phyloP scores from a whole-genome alignment of 305 asterid genomes.

The Fraxinus velutina region DNA sequence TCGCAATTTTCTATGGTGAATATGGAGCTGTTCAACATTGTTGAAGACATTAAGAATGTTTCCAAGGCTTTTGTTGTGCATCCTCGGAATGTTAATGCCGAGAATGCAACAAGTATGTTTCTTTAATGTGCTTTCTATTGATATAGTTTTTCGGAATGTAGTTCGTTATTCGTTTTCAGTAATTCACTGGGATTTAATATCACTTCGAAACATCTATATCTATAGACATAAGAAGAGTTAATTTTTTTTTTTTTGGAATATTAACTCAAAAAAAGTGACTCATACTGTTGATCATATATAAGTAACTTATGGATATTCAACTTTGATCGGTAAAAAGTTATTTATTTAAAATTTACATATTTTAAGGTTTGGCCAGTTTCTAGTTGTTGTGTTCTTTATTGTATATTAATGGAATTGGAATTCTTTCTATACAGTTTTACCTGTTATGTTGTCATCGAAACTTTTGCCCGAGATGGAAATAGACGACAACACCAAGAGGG shows the following conservation, averaged over 20 bases:
- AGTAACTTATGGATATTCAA: neutral
- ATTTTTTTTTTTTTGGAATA: neutral
- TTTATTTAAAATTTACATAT: neutral
- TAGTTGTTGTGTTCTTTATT: constrained; percentile 9
- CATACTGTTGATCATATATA: neutral
- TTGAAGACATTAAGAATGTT: constrained; percentile 86
- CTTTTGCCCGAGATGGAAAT: constrained; percentile 93
- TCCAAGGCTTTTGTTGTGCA: constrained; percentile 94
- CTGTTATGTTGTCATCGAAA: constrained; percentile 95
- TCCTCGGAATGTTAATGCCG: constrained; percentile 92
- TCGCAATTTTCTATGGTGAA: constrained; percentile 97
- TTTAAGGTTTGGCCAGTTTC: neutral
- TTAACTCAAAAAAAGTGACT: neutral
- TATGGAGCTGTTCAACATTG: constrained; percentile 86
- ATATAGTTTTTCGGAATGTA: neutral
- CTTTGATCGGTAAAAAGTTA: neutral
- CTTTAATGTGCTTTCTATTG: constrained; percentile 5
- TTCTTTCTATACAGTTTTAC: constrained; percentile 60
- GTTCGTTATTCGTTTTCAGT: neutral
- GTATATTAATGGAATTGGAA: constrained; percentile 15
- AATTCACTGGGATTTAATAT: neutral
- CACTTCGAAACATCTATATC: neutral
- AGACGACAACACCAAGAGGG: constrained; percentile 78
- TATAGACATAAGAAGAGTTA: neutral
- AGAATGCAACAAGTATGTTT: constrained; percentile 75